Evolutionary conservation across 768 basidiomycete genomes (phyloP).

Genomic region (Mycena latifolia): DNA sequence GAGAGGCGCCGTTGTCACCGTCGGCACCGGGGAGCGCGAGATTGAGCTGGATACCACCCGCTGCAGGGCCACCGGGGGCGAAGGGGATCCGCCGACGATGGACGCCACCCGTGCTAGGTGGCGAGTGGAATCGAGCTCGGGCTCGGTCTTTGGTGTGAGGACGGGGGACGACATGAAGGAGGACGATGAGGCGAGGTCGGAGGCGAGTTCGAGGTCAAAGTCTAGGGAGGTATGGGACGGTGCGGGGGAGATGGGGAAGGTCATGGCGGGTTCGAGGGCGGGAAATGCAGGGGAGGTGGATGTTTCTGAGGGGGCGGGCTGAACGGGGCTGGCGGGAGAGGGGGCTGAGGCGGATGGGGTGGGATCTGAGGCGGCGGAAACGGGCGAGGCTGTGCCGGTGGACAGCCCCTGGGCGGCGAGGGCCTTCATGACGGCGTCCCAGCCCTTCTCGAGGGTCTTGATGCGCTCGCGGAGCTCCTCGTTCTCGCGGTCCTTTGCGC

Average conservation of each 20-base stretch:
- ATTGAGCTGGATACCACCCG: constrained; percentile 78
- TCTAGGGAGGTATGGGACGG: constrained; percentile 49
- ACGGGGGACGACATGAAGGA: constrained; percentile 52
- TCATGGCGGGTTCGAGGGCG: constrained; percentile 38
- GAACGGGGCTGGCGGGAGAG: constrained; percentile 37
- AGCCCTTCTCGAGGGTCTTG: constrained; percentile 82
- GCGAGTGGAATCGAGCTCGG: constrained; percentile 81
- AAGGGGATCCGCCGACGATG: constrained; percentile 61
- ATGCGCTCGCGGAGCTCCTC: constrained; percentile 81
- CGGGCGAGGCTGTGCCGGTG: constrained; percentile 51
- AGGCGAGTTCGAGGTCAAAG: constrained; percentile 44
- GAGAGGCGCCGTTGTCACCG: constrained; percentile 40
- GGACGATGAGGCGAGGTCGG: constrained; percentile 36
- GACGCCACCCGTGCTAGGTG: constrained; percentile 99
- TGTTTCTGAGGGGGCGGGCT: constrained; percentile 42
- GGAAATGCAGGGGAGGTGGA: constrained; percentile 39
- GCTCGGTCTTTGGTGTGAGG: constrained; percentile 44
- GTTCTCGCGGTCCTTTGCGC: constrained; percentile 72
- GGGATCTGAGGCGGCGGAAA: constrained; percentile 42
- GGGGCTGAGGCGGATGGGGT: constrained; percentile 30
- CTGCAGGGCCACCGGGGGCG: constrained; percentile 88
- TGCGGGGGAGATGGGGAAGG: constrained; percentile 53
- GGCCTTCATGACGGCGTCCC: constrained; percentile 85
- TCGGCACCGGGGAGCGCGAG: constrained; percentile 36
- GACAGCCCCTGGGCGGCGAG: constrained; percentile 77